A percentile compares a stretch with the other conserved stretches of the same genome.
Conservation (phyloP, 441 rosid genomes). For the Metrosideros polymorpha region DNA sequence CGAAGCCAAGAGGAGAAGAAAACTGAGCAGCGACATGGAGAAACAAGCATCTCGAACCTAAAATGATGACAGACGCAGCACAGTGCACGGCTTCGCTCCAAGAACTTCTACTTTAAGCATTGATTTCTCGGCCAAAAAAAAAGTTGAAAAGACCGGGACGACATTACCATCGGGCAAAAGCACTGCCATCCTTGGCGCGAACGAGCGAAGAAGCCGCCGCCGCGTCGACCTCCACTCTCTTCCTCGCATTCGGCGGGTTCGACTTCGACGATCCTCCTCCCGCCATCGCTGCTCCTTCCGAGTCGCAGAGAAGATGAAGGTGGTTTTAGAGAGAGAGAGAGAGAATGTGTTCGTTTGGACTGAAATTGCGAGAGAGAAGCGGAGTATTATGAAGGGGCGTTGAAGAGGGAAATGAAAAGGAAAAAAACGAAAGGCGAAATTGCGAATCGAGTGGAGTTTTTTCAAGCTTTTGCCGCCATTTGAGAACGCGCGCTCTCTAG, state of each 20-base stretch:
- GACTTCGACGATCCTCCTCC: constrained; percentile 34
- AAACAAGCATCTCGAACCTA: background rate
- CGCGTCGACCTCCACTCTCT: constrained; percentile 67
- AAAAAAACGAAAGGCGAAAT: background rate
- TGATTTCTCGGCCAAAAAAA: background rate
- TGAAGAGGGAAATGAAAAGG: background rate
- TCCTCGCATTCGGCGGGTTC: constrained; percentile 50
- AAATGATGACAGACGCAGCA: background rate
- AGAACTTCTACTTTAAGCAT: background rate
- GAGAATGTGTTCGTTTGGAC: background rate
- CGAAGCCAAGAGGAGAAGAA: background rate
- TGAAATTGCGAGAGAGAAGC: background rate
- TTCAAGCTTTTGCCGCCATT: background rate
- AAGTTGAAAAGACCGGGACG: background rate
- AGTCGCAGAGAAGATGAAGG: background rate
- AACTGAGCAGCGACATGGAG: background rate
- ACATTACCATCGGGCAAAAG: constrained; percentile 64
- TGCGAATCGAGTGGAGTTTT: background rate
- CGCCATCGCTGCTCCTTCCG: constrained; percentile 13
- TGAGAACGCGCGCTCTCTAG: background rate
- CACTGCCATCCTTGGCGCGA: constrained; percentile 75
- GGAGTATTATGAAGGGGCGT: background rate
- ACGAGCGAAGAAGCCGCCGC: constrained; percentile 28
- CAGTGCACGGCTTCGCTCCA: background rate
- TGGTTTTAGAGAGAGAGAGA: background rate